Conservation (phyloP, 2,329 filamentous ascomycete species). For the Aureobasidium pullulans region DNA sequence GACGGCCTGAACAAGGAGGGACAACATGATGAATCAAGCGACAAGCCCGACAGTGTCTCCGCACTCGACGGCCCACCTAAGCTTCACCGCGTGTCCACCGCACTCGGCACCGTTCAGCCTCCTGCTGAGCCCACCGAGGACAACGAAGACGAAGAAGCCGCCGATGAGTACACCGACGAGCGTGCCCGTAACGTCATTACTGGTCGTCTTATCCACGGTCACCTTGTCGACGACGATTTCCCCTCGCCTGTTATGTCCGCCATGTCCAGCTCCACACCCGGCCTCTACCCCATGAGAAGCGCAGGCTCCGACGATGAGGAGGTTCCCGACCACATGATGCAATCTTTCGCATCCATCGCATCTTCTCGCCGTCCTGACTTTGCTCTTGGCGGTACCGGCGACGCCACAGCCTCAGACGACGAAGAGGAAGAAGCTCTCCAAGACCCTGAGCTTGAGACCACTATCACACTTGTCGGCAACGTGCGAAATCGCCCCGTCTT, state of each 20-base stretch:
- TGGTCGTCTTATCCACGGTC: conserved; percentile 82
- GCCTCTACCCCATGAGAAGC: conserved; percentile 30
- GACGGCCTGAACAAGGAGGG: conserved; percentile 2
- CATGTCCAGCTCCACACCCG: conserved; percentile 53
- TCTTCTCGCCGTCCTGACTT: conserved; percentile 52
- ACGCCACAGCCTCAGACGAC: conserved; percentile 75
- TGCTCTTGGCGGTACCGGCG: conserved; percentile 74
- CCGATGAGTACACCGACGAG: conserved; percentile 31
- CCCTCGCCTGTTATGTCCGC: conserved; percentile 64
- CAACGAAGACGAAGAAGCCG: conserved; percentile 25
- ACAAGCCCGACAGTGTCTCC: background rate
- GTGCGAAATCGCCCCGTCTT: conserved; percentile 83
- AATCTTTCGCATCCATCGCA: conserved; percentile 69
- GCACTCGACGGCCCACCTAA: conserved; percentile 3
- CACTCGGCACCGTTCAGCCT: conserved; percentile 21
- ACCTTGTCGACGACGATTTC: conserved; percentile 91
- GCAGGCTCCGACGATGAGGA: conserved; percentile 35
- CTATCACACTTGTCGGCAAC: conserved; percentile 95
- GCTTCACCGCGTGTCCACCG: conserved; percentile 21
- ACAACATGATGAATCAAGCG: background rate
- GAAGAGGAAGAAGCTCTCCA: conserved; percentile 88
- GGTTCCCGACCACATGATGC: conserved; percentile 81
- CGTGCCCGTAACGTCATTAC: conserved; percentile 85
- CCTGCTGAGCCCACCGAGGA: conserved; percentile 22
- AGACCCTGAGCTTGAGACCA: conserved; percentile 77